These are phyloP conservation scores for Mycosphaerelloides madeirae DNA, from an alignment of 2,329 filamentous ascomycete genomes.

Conservation along the genomic window DNA sequence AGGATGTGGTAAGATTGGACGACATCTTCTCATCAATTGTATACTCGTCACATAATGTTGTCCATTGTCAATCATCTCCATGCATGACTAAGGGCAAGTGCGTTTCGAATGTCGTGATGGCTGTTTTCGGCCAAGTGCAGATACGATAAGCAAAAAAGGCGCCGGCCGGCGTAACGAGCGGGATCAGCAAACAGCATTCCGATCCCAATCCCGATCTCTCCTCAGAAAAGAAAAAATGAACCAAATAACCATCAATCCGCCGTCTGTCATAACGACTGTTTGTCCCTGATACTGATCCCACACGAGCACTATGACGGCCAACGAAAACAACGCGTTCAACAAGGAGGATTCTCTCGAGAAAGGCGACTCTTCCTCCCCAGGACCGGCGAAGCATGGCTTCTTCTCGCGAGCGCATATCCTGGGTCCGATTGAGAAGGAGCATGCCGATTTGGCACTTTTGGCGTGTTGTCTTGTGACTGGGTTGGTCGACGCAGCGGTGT, in stretches of 20 bases:
- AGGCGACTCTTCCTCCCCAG: neutral
- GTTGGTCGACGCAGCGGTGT: constrained; percentile 41
- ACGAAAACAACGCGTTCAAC: neutral
- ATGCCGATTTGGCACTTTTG: constrained; percentile 32
- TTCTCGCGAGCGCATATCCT: constrained; percentile 25
- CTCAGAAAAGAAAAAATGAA: too few relatives aligned
- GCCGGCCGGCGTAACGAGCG: too few relatives aligned
- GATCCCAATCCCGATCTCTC: too few relatives aligned
- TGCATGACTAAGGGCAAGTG: too few relatives aligned
- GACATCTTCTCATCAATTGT: too few relatives aligned
- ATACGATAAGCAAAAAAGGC: neutral
- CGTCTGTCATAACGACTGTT: constrained; percentile 1
- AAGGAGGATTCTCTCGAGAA: neutral
- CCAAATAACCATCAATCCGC: too few relatives aligned
- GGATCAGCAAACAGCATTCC: too few relatives aligned
- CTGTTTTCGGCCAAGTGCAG: neutral
- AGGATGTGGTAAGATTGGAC: constrained; percentile 33
- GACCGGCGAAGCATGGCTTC: constrained; percentile 10
- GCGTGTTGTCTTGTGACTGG: constrained; percentile 45
- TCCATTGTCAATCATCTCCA: too few relatives aligned
- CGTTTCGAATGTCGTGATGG: too few relatives aligned
- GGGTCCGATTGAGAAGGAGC: constrained; percentile 29
- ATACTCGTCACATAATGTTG: too few relatives aligned
- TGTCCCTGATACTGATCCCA: too few relatives aligned
- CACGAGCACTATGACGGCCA: too few relatives aligned